Base-by-base conservation (phyloP, 148 eudicot genomes). In the Rhododendron ovatum region DNA sequence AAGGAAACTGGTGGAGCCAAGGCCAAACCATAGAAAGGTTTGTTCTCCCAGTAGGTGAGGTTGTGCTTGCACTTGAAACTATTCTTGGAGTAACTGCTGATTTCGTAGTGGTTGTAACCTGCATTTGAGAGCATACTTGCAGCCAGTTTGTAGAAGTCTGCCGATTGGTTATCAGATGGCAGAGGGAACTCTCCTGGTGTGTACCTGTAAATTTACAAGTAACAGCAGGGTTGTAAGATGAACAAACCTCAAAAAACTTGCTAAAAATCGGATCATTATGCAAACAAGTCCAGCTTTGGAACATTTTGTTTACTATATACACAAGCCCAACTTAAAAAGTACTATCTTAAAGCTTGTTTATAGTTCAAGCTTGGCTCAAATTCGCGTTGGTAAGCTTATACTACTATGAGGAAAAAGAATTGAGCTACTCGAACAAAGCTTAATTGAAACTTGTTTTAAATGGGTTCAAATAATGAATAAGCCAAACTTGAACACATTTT, bases 11-110 rank as follows among this genome's bases (percentile, higher is more conserved):
- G 99, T 94, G n/a, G 99, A 92, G 10, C 99, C 99, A 45, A 97
- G 94, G 67, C 98, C 99, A 90, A 97, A 97, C 86, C 98, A 50
- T 93, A 93, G 84, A 92, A 97, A 1, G 98, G 85, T 74, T 39
- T 90, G 91, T 91, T 93, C 85, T 93, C 90, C 98, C 98, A 97
- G 87, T 97, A 97, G 5, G 93, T 93, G 35, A 89, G 89, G 67
- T 95, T 97, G 92, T 97, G 99, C 88, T 92, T 94, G 91, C 98
- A 97, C 83, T 93, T 88, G 33, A 92, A 97, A 81, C 96, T 94
- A 74, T 73, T 86, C 88, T 92, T 95, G 91, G 94, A 89, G 90
- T 95, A 97, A 39, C 98, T 97, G 82, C 99, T 97, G 87, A 97
- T 93, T 86, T 97, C 99, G 43, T 97, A 95, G 82, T 97, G 99